These are phyloP conservation scores for Actinidia chinensis DNA, from an alignment of 179 eudicot species.

Conservation along the genomic window DNA sequence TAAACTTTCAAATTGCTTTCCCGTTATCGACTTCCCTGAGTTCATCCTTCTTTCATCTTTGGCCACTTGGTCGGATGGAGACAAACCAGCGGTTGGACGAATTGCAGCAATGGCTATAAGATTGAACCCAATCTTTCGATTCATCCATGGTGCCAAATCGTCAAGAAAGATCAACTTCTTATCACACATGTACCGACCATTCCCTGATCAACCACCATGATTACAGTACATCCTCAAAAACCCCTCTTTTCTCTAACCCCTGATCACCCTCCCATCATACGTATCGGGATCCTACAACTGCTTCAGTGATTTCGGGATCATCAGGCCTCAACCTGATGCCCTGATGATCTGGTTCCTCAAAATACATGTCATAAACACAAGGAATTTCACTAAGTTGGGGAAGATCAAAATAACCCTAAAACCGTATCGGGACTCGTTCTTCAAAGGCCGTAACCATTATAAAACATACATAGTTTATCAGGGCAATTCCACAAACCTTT, in stretches of 20 bases:
- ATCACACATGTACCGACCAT: constrained; percentile 97
- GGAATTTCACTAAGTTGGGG: constrained; percentile 61
- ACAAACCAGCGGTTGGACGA: constrained; percentile 49
- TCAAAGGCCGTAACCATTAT: constrained; percentile 79
- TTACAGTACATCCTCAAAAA: constrained; percentile 78
- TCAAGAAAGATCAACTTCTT: constrained; percentile 62
- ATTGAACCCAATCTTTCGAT: constrained; percentile 65
- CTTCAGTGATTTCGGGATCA: constrained; percentile 68
- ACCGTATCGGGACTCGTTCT: constrained; percentile 69
- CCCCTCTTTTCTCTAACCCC: constrained; percentile 73
- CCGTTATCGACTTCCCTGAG: constrained; percentile 73
- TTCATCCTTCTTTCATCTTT: constrained; percentile 74
- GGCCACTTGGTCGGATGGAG: constrained; percentile 47
- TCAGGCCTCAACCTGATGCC: constrained; percentile 89
- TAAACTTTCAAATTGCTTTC: constrained; percentile 53
- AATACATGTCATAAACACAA: constrained; percentile 74
- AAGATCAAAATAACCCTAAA: constrained; percentile 62
- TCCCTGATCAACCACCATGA: constrained; percentile 92
- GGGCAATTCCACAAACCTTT: constrained; percentile 76
- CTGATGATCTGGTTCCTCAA: constrained; percentile 93
- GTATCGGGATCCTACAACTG: constrained; percentile 63
- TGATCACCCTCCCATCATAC: constrained; percentile 71
- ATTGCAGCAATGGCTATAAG: constrained; percentile 73
- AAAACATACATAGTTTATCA: constrained; percentile 37
- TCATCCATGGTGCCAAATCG: constrained; percentile 71